Base-by-base conservation (phyloP, 2,329 filamentous ascomycete species). In the Trichoderma koningii region DNA sequence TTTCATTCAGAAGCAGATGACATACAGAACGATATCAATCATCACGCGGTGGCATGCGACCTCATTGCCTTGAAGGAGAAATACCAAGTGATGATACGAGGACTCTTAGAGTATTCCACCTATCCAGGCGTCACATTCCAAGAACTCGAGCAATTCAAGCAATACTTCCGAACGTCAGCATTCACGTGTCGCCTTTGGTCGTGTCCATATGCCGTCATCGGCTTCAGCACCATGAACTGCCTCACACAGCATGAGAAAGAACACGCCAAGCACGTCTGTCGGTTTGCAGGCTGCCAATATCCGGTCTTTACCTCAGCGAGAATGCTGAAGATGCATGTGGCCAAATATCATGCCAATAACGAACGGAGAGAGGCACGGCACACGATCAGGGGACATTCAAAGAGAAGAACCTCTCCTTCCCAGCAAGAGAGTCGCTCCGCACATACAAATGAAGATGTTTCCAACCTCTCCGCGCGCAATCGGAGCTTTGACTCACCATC, bases 201-300 rank as follows among this genome's bases (percentile, higher is more conserved):
- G 0, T 75, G 72, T 42, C 66, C 68, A 2, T 21, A 52, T 5
- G 67, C 69, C 2, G 56, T 62, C 0, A 0, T 66, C 0, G 71
- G 73, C 0, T 73, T 74, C 23, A 66, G 70, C 1, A 67, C 21
- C 6, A 3, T 3, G 3, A 5, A 38, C 7, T 6, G 41, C 38
- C 28, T 52, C n/a, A 30, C 3, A 0, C 19, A 9, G 1, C 63
- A 65, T 48, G 63, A 65, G 6, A 14, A 6, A 7, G 19, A 30
- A 0, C 63, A 65, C 26, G 3, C 9, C 7, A 52, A 45, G 23
- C 47, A 61, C 6, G 21, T 61, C 2, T 61, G 47, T 5, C 44
- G 12, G 9, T 17, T 21, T 45, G 19, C n/a, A 14, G 21, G 15
- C 14, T 65, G 63, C 2, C 55, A 47, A 12, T 65, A 65, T n/a